Evolutionary conservation across 106 monocot genomes (phyloP).

Genomic region (Hemerocallis citrina): DNA sequence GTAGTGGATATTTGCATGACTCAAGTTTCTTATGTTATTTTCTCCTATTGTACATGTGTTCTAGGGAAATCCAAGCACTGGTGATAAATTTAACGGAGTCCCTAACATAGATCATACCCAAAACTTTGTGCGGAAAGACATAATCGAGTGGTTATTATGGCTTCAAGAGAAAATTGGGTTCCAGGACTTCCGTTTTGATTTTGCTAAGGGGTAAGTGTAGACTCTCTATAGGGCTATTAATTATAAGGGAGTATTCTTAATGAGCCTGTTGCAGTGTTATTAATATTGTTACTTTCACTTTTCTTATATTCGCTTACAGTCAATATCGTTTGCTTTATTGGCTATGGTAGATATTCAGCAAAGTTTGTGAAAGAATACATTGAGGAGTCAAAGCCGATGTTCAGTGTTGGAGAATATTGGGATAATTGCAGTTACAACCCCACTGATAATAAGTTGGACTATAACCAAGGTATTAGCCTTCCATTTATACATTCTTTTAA

Average conservation of each 20-base stretch:
- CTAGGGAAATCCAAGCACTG: constrained; percentile 65
- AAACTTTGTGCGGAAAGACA: constrained; percentile 63
- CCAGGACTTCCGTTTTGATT: constrained; percentile 89
- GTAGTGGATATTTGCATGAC: neutral
- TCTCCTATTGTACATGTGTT: neutral
- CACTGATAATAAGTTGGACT: constrained; percentile 37
- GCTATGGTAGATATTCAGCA: constrained; percentile 40
- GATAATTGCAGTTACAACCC: constrained; percentile 57
- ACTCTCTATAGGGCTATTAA: constrained; percentile 18
- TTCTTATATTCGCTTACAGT: neutral
- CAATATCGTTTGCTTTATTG: neutral
- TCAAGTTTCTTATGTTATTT: neutral
- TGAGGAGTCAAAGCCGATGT: constrained; percentile 59
- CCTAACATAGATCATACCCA: constrained; percentile 80
- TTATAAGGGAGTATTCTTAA: neutral
- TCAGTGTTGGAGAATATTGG: constrained; percentile 85
- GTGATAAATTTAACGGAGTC: constrained; percentile 61
- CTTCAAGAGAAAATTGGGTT: constrained; percentile 46
- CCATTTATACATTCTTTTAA: constrained; percentile 50
- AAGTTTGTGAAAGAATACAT: constrained; percentile 81
- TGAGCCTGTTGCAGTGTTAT: too few relatives aligned
- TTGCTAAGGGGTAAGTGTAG: constrained; percentile 78
- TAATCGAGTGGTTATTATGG: constrained; percentile 67
- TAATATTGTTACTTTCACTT: neutral
- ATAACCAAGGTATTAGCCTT: constrained; percentile 69